These are phyloP conservation scores for Syzygium grande DNA, from an alignment of 345 rosid species.

Conservation along the genomic window DNA sequence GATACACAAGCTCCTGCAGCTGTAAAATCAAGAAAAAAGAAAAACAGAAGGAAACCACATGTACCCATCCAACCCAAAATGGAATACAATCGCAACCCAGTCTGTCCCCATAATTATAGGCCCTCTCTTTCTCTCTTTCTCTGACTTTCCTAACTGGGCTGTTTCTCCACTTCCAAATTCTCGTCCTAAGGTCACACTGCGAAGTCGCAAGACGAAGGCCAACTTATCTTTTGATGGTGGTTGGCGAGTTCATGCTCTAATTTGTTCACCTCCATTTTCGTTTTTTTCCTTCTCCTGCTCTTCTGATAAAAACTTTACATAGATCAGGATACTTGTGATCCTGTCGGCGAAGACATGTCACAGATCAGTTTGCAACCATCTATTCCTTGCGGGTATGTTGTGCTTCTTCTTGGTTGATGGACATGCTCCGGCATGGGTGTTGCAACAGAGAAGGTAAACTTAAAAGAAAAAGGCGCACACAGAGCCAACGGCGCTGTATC, in stretches of 20 bases:
- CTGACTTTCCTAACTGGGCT: no score
- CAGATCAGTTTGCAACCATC: conserved; percentile 64
- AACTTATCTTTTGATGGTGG: neutral
- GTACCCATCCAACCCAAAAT: neutral
- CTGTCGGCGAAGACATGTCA: conserved; percentile 29
- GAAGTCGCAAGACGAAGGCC: no score
- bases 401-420: conserved; percentile 15
- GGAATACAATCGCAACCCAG: neutral
- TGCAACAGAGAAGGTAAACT: neutral
- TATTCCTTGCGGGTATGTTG: conserved; percentile 44
- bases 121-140: no score
- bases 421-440: neutral
- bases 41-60: neutral
- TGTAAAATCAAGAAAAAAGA: neutral
- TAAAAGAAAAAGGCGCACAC: neutral
- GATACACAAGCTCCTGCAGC: neutral
- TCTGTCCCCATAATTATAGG: neutral
- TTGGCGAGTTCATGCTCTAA: neutral
- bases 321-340: conserved; percentile 30
- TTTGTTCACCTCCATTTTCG: neutral
- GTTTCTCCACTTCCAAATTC: no score
- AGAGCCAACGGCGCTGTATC: neutral
- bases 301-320: neutral
- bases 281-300: neutral
- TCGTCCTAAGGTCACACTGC: no score